phyloP scores from a whole-genome alignment of 331 rosid genomes.

The Cydonia oblonga region DNA sequence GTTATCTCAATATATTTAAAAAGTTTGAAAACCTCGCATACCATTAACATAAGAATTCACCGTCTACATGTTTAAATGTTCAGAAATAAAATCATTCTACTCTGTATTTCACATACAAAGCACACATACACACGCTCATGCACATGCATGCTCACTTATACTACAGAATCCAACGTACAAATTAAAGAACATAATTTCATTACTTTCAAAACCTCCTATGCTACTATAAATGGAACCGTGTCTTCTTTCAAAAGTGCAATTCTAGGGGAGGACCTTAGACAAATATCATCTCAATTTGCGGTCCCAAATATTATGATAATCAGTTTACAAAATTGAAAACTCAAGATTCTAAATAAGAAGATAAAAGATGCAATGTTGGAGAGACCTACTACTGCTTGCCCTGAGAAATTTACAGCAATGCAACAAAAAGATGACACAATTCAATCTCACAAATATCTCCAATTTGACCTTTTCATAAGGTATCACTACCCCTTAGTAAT shows the following conservation, averaged over 20 bases:
- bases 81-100: neutral
- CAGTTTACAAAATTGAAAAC: neutral
- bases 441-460: neutral
- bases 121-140: too few species aligned
- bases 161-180: neutral
- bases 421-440: neutral
- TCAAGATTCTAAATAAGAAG: neutral
- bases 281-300: neutral
- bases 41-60: neutral
- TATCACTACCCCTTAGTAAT: neutral
- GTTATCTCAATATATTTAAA: neutral
- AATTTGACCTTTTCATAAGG: neutral
- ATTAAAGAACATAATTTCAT: neutral
- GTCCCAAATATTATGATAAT: neutral
- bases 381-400: neutral
- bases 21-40: neutral
- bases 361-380: neutral
- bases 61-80: neutral
- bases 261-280: neutral
- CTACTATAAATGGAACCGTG: neutral
- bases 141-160: neutral
- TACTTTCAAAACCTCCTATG: neutral
- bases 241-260: neutral
- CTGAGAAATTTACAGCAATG: neutral
- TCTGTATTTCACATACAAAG: neutral